phyloP scores from a whole-genome alignment of 768 basidiomycete genomes.

The Leccinum pellstonianum region DNA sequence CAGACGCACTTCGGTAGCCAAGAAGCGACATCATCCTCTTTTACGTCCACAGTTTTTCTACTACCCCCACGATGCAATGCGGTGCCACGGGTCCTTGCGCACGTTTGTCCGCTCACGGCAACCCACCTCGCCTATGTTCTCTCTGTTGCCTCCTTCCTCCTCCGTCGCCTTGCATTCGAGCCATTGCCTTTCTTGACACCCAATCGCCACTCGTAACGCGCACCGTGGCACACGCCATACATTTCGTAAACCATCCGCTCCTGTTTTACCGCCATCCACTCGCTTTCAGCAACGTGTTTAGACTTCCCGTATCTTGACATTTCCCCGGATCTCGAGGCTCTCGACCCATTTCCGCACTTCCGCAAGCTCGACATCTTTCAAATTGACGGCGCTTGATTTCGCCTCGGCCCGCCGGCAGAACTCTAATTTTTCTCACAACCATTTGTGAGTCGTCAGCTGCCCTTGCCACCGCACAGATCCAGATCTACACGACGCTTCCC shows the following conservation, averaged over 20 bases:
- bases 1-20: constrained; percentile 20
- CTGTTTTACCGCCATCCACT: constrained; percentile 9
- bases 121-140: background rate
- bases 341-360: background rate
- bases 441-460: background rate
- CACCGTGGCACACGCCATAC: background rate
- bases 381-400: constrained; percentile 15
- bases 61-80: constrained; percentile 17
- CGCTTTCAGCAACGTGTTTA: constrained; percentile 20
- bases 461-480: background rate
- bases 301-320: background rate
- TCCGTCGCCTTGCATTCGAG: constrained; percentile 9
- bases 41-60: constrained; percentile 30
- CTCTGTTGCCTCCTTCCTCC: constrained; percentile 5
- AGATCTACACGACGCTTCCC: background rate
- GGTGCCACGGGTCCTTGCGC: constrained; percentile 38
- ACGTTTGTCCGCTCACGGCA: constrained; percentile 31
- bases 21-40: constrained; percentile 12
- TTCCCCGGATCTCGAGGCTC: background rate
- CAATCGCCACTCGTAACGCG: constrained; percentile 31
- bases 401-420: constrained; percentile 9
- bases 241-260: constrained; percentile 18
- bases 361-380: constrained; percentile 23
- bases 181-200: constrained; percentile 13
- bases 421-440: constrained; percentile 17